These are phyloP conservation scores for Amphichorda felina DNA, from an alignment of 2,329 filamentous ascomycete species.

Conservation along the genomic window DNA sequence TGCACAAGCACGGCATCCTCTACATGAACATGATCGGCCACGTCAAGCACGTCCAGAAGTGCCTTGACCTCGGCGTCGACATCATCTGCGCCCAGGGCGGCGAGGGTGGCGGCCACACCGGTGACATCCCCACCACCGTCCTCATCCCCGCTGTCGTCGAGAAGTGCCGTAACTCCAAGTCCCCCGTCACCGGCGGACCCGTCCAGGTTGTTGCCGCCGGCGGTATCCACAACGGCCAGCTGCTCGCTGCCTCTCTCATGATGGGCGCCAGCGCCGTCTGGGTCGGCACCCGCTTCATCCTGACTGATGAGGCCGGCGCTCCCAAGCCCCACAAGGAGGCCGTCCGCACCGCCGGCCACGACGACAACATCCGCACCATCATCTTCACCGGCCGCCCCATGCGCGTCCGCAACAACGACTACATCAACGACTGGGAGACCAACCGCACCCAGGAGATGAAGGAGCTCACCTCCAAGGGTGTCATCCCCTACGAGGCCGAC, in stretches of 20 bases:
- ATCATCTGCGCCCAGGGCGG: slow-evolving; percentile 98
- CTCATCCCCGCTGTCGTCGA: slow-evolving; percentile 89
- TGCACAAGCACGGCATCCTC: slow-evolving; percentile 77
- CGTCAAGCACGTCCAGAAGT: slow-evolving; percentile 98
- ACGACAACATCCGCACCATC: slow-evolving; percentile 93
- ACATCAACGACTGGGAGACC: slow-evolving; percentile 93
- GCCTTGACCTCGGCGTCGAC: slow-evolving; percentile 81
- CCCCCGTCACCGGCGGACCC: slow-evolving; percentile 72
- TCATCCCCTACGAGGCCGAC: slow-evolving; percentile 89
- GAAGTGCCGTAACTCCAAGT: slow-evolving; percentile 68
- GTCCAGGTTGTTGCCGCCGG: slow-evolving; percentile 91
- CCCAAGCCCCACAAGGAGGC: slow-evolving; percentile 92
- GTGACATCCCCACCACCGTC: slow-evolving; percentile 82
- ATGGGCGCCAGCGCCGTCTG: slow-evolving; percentile 88
- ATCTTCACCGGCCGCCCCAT: slow-evolving; percentile 97
- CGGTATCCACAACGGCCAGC: slow-evolving; percentile 86
- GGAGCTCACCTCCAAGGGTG: slow-evolving; percentile 76
- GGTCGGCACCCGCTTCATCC: slow-evolving; percentile 93
- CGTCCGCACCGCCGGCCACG: slow-evolving; percentile 79
- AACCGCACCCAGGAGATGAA: slow-evolving; percentile 87
- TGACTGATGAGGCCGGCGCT: slow-evolving; percentile 88
- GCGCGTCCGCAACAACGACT: slow-evolving; percentile 84
- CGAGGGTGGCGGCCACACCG: slow-evolving; percentile 93
- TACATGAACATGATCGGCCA: slow-evolving; percentile 99
- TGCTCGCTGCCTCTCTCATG: slow-evolving; percentile 81